Conservation (phyloP, 2,329 filamentous ascomycete species). For the Penicillium vulpinum region DNA sequence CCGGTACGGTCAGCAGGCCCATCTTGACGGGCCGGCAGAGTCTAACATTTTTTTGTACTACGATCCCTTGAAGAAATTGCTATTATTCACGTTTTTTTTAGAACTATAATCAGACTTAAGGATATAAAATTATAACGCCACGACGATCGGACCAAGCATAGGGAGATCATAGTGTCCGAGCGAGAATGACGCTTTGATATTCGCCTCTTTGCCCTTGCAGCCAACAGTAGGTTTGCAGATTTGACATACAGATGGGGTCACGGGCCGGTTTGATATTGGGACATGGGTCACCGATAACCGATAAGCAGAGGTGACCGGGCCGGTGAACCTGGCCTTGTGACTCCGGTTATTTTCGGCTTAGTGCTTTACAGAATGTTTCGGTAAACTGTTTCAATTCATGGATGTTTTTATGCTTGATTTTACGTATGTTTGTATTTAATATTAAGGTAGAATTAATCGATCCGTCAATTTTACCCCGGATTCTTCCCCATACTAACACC, state of each 20-base stretch:
- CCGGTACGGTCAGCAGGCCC: conserved; percentile 22
- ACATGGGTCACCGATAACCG: conserved; percentile 9
- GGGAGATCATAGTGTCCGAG: background rate
- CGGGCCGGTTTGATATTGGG: conserved; percentile 15
- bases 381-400: background rate
- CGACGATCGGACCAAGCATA: background rate
- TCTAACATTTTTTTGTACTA: background rate
- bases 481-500: background rate
- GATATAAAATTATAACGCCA: background rate
- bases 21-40: conserved; percentile 9
- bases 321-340: conserved; percentile 7
- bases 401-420: background rate
- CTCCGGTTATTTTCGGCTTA: background rate
- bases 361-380: background rate
- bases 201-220: background rate
- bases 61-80: background rate
- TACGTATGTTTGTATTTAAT: no score
- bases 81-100: background rate
- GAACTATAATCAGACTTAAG: background rate
- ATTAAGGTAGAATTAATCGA: background rate
- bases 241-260: background rate
- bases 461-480: conserved; percentile 5
- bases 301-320: conserved; percentile 12
- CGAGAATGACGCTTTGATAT: background rate
- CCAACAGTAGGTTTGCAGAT: background rate